phyloP scores from a whole-genome alignment of 2,329 filamentous ascomycete genomes.

The Trichoderma brevicompactum region DNA sequence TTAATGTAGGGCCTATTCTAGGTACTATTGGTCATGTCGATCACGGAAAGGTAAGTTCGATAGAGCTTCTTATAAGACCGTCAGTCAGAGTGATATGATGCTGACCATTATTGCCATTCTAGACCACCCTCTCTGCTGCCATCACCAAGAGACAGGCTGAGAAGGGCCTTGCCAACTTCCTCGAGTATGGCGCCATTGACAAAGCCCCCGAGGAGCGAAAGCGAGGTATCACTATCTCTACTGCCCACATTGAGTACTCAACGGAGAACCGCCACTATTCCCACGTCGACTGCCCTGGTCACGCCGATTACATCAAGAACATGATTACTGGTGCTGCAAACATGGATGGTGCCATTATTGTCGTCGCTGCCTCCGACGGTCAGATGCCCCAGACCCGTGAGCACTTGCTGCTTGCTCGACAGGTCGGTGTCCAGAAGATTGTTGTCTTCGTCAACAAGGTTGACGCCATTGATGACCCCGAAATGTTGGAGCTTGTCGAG shows the following conservation, averaged over 20 bases:
- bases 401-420: constrained; percentile 94
- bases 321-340: constrained; percentile 99
- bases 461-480: constrained; percentile 93
- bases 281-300: constrained; percentile 99
- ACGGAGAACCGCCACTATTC: constrained; percentile 96
- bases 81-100: background rate
- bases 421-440: constrained; percentile 97
- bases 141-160: constrained; percentile 98
- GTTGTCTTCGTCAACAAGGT: constrained; percentile 99
- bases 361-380: constrained; percentile 96
- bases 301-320: constrained; percentile 99
- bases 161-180: constrained; percentile 91
- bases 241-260: constrained; percentile 97
- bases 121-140: constrained; percentile 97
- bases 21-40: constrained; percentile 99
- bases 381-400: constrained; percentile 99
- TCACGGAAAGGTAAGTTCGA: constrained; percentile 85
- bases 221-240: constrained; percentile 99
- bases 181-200: constrained; percentile 97
- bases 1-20: constrained; percentile 40
- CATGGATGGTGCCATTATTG: constrained; percentile 99
- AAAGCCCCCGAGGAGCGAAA: constrained; percentile 99
- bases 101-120: constrained; percentile 9
- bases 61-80: background rate
- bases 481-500: constrained; percentile 99